Evolutionary conservation across 768 basidiomycete genomes (phyloP).

Genomic region (Rhizopogon vinicolor): DNA sequence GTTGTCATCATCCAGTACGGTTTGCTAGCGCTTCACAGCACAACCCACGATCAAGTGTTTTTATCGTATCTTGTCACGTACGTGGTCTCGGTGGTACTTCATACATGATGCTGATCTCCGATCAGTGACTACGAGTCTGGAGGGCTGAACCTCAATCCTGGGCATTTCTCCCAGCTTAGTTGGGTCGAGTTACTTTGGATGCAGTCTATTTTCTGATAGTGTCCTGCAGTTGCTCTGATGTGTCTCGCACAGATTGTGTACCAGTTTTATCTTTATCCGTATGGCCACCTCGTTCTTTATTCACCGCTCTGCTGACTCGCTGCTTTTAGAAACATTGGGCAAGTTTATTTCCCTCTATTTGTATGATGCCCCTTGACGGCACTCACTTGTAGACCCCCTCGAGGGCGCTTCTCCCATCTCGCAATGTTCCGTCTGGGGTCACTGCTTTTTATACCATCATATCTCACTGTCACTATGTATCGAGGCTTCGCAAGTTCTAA

Average conservation of each 20-base stretch:
- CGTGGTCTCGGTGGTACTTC: slow-evolving; percentile 7
- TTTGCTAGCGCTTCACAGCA: slow-evolving; percentile 81
- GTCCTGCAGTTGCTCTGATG: slow-evolving; percentile 76
- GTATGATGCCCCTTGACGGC: slow-evolving; percentile 3
- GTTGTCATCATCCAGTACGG: slow-evolving; percentile 90
- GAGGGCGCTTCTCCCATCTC: slow-evolving; percentile 78
- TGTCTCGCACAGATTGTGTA: slow-evolving; percentile 91
- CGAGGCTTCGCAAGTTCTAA: slow-evolving; percentile 65
- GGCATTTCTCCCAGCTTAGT: slow-evolving; percentile 91
- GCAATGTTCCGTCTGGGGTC: slow-evolving; percentile 91
- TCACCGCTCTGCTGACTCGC: neutral
- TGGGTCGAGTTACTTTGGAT: slow-evolving; percentile 16
- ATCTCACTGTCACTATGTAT: slow-evolving; percentile 74
- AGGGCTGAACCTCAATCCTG: slow-evolving; percentile 88
- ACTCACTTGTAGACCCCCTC: slow-evolving; percentile 54
- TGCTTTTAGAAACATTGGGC: slow-evolving; percentile 59
- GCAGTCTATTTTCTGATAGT: slow-evolving; percentile 8
- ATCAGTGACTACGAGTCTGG: slow-evolving; percentile 74
- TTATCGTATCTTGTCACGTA: slow-evolving; percentile 76
- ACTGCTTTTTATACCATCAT: slow-evolving; percentile 83
- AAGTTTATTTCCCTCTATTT: slow-evolving; percentile 11
- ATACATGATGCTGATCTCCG: neutral
- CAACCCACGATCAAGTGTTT: slow-evolving; percentile 89
- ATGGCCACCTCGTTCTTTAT: slow-evolving; percentile 20
- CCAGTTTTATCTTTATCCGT: slow-evolving; percentile 91